Evolutionary conservation across 2,329 filamentous ascomycete species (phyloP).

Genomic region (Fusarium pseudonygamai): DNA sequence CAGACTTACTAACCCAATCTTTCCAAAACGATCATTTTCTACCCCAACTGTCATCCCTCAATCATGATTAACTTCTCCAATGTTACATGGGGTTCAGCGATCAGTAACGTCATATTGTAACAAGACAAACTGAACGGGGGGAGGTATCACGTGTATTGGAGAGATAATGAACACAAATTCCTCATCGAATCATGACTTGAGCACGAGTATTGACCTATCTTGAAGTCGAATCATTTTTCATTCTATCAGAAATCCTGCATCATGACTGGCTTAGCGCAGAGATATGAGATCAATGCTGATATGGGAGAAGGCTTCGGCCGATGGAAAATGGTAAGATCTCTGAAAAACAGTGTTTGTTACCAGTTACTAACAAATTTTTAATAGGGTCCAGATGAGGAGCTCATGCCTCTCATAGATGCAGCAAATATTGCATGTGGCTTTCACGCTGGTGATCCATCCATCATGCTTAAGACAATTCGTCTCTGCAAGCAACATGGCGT

Average conservation of each 20-base stretch:
- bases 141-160: not conserved
- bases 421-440: constrained; percentile 71
- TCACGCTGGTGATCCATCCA: constrained; percentile 69
- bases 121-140: not conserved
- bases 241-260: not conserved
- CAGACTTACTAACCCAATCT: not conserved
- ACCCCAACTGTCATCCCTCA: not conserved
- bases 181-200: not conserved
- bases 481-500: constrained; percentile 67
- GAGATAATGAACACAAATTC: not conserved
- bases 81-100: not conserved
- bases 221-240: not conserved
- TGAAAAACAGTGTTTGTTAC: not conserved
- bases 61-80: not conserved
- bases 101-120: not conserved
- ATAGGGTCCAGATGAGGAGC: constrained; percentile 61
- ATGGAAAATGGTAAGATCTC: not conserved
- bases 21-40: not conserved
- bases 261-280: not conserved
- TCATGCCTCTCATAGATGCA: constrained; percentile 69
- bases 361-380: not conserved
- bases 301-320: constrained; percentile 1
- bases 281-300: not conserved
- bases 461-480: constrained; percentile 69
- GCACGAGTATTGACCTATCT: not conserved